Conservation (phyloP, 78 protist genomes). For the Dictyostelium purpureum region DNA sequence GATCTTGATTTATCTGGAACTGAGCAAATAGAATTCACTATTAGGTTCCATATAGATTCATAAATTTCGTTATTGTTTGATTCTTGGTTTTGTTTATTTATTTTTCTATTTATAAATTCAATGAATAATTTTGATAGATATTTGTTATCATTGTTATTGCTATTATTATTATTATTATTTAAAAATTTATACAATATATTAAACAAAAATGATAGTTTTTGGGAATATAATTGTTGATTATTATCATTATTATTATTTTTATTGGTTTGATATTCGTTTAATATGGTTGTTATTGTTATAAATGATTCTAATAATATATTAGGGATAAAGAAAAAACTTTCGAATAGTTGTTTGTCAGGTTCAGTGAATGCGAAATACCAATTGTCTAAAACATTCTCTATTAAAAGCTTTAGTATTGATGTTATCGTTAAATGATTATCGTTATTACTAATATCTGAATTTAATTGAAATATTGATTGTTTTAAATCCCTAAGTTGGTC, state of each 20-base stretch:
- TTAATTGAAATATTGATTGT: background rate
- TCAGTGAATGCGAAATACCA: conserved; percentile 59
- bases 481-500: conserved; percentile 15
- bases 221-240: background rate
- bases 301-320: conserved; percentile 7
- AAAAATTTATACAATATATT: background rate
- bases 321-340: background rate
- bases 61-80: background rate
- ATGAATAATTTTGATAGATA: background rate
- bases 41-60: background rate
- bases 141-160: background rate
- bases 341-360: conserved; percentile 9
- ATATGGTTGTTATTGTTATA: background rate
- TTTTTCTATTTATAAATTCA: background rate
- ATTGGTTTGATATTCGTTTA: background rate
- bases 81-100: background rate
- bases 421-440: background rate
- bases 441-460: background rate
- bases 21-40: background rate
- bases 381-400: conserved; percentile 1
- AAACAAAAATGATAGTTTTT: background rate
- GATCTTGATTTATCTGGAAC: conserved; percentile 36
- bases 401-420: background rate
- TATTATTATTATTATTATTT: background rate
- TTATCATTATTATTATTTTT: background rate